Evolutionary conservation across 1,284 basidiomycete species (phyloP).

Genomic region (Pseudozyma flocculosa): DNA sequence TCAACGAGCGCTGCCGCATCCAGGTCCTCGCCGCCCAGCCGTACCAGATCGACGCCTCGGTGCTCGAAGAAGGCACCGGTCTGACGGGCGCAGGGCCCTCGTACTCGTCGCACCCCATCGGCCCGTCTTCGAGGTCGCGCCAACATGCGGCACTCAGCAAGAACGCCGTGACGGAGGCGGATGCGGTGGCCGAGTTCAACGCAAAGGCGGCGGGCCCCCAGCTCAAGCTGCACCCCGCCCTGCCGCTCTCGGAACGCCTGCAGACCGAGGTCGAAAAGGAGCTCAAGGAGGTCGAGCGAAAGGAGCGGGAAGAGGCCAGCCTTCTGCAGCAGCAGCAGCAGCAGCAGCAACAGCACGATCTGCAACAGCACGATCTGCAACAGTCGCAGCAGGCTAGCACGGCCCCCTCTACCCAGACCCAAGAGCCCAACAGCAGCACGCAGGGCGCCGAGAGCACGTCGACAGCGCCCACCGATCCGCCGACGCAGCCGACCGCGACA

Average conservation of each 20-base stretch:
- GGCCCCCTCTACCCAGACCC: no score
- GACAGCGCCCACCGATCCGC: neutral
- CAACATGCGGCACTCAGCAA: conserved; percentile 29
- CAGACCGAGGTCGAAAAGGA: conserved; percentile 51
- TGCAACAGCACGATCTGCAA: neutral
- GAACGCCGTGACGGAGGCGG: conserved; percentile 43
- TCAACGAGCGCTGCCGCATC: conserved; percentile 88
- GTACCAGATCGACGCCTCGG: conserved; percentile 46
- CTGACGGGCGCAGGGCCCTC: conserved; percentile 51
- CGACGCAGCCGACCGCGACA: no score
- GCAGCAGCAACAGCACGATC: conserved; percentile 1
- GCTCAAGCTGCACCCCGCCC: conserved; percentile 50
- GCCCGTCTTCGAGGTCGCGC: conserved; percentile 17
- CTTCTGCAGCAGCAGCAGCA: conserved; percentile 1
- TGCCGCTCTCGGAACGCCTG: conserved; percentile 51
- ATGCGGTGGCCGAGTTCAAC: conserved; percentile 53
- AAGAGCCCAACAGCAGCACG: no score
- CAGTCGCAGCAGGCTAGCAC: conserved; percentile 3
- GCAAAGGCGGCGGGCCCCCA: conserved; percentile 50
- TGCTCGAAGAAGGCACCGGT: conserved; percentile 55
- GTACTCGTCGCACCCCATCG: conserved; percentile 22
- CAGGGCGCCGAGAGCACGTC: neutral
- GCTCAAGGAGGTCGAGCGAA: conserved; percentile 35
- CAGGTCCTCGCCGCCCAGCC: conserved; percentile 61
- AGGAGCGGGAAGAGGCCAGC: conserved; percentile 28